Percentiles rank a stretch among this genome's conserved stretches.
Conservation (phyloP, 495 filamentous ascomycete genomes). For the Aspergillus incahuasiensis region DNA sequence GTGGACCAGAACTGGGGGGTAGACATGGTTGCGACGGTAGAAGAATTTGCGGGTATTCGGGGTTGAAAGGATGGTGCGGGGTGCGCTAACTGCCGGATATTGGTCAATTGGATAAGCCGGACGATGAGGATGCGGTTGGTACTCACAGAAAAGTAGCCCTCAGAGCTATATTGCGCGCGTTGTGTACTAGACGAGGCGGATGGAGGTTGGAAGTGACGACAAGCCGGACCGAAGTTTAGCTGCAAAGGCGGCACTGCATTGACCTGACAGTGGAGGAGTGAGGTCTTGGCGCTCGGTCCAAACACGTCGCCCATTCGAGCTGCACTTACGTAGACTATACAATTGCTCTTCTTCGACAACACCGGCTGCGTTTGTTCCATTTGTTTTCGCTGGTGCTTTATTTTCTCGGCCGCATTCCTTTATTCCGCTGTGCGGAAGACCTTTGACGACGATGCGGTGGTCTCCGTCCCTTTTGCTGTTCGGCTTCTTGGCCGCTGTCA, state of each 20-base stretch:
- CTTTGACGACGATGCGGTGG: constrained; percentile 62
- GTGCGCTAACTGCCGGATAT: background rate
- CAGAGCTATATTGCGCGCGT: background rate
- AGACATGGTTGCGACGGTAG: constrained; percentile 48
- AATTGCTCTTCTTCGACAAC: constrained; percentile 16
- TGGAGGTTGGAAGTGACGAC: constrained; percentile 5
- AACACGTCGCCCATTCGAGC: constrained; percentile 47
- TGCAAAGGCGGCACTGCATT: constrained; percentile 28
- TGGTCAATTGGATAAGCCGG: constrained; percentile 11
- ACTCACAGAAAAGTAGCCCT: background rate
- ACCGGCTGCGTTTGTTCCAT: constrained; percentile 14
- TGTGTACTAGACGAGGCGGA: background rate
- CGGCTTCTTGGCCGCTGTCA: constrained; percentile 58
- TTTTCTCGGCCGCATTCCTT: constrained; percentile 17
- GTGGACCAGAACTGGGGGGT: constrained; percentile 75
- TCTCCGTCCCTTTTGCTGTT: constrained; percentile 64
- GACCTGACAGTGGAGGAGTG: constrained; percentile 5
- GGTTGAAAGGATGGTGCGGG: background rate
- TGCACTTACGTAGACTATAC: background rate
- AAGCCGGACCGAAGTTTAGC: constrained; percentile 11
- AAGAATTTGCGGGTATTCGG: constrained; percentile 7
- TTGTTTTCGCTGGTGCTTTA: constrained; percentile 18
- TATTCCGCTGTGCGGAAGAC: constrained; percentile 38
- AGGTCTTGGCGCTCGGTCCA: constrained; percentile 43
- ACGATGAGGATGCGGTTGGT: background rate